Evolutionary conservation across 805 yeast species (phyloP), one percentile per base, ranked within the genome.

Genomic region (Tetrapisispora pingtungensis): DNA sequence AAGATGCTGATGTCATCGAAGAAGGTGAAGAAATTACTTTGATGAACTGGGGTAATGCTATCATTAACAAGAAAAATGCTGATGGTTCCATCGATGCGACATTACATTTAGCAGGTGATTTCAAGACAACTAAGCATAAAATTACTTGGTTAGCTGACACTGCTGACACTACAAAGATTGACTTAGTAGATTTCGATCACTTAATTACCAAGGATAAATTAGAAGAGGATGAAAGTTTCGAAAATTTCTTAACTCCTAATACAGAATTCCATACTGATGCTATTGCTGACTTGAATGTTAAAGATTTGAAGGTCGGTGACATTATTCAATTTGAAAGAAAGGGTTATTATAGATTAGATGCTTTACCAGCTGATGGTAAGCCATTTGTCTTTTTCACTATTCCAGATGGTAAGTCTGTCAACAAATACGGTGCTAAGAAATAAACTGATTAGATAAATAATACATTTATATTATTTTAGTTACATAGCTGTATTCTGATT

Each of bases 31-130:
- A 90, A 71, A 73, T 89, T 50, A 90, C 97, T n/a, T 76, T 90
- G 58, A 90, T 90, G 97, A 97, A 90, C 69, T 90, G 97, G 97
- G 97, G 97, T 74, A 90, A 90, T 64, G 84, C 80, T 46, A 83
- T 90, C 53, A 70, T 89, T 52, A 76, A 82, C 52, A 77, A 78
- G 63, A 75, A 89, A 59, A 68, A 68, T 62, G 80, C 76, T 63
- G 80, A 78, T 50, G 83, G 75, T 47, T 70, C 81, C 3, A 70
- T 90, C 49, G 82, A 77, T 43, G 96, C 87, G 45, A 81, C 78
- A 55, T 72, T 90, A 57, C 83, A 90, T 66, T 75, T 90, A 60
- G 96, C 85, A 53, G 97, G 97, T 69, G 97, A 90, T 65, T 90
- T 89, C 86, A 83, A 84, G 69, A 90, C 88, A 72, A 90, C 97